Evolutionary conservation across 2,329 filamentous ascomycete genomes (phyloP), one percentile per base, ranked within the genome.

Genomic region (Curvularia lunata): DNA sequence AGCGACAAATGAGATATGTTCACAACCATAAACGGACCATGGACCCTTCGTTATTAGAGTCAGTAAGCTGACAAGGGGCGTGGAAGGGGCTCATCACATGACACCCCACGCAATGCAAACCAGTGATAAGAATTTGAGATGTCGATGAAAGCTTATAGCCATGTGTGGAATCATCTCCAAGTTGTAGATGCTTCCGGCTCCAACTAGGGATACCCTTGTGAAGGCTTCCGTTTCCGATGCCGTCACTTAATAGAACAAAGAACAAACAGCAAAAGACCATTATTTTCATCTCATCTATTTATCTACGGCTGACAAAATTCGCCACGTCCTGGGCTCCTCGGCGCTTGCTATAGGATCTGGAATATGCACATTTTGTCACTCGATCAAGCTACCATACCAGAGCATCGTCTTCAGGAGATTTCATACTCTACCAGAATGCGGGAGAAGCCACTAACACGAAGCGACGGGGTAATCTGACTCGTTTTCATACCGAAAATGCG

Each of bases 211-310:
- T 38, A 18, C 37, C 40, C 27, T 51, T 41, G 13, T 23, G 12
- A 42, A 51, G n/a, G 6, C 6, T 21, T 51, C 48, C 38, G 48
- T 38, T 25, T 41, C 18, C 38, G 38, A 51, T 27, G 48, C 37
- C 48, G 41, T 42, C 38, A 27, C 48, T 51, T 38, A 19, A 18
- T 13, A 28, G 23, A 40, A 49, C 47, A 49, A 49, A 49, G 47
- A 27, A 49, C 47, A 49, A 49, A 49, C 32, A 27, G 32, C n/a
- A 10, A 27, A n/a, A 38, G 5, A 27, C 28, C 16, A 40, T 28
- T 7, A 27, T 21, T 28, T 19, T 16, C n/a, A 19, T 3, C 21
- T 19, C 9, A n/a, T 43, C 12, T 8, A 19, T 43, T 27, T 10
- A 25, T 1, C 19, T 25, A 4, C 12, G 5, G 3, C 41, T 8